Conservation (phyloP, 306 rosid genomes). For the Fragaria nilgerrensis region DNA sequence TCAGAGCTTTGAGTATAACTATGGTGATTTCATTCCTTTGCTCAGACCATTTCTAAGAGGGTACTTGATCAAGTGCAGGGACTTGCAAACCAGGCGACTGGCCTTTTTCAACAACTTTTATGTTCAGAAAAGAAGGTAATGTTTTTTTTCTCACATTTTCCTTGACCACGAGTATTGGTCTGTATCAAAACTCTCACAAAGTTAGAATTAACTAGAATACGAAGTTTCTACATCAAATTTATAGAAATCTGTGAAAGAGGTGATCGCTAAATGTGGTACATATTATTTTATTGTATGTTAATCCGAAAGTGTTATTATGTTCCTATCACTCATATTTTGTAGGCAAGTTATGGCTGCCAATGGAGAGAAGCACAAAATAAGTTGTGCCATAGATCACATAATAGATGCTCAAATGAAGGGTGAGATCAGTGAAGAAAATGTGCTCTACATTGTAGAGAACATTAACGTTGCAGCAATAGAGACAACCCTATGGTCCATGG, state of each 20-base stretch:
- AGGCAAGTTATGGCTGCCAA: constrained; percentile 66
- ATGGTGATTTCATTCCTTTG: constrained; percentile 87
- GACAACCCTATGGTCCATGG: constrained; percentile 88
- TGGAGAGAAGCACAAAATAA: constrained; percentile 62
- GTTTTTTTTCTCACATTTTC: background rate
- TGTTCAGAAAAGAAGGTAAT: constrained; percentile 63
- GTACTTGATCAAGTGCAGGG: constrained; percentile 75
- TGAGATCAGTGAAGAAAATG: constrained; percentile 75
- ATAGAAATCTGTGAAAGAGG: background rate
- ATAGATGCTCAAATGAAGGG: constrained; percentile 77
- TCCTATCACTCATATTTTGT: background rate
- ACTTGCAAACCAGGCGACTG: constrained; percentile 63
- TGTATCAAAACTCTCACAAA: background rate
- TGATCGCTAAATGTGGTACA: background rate
- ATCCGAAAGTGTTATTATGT: background rate
- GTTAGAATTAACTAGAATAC: background rate
- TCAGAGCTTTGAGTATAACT: constrained; percentile 84
- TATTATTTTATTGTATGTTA: background rate
- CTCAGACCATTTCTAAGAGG: constrained; percentile 70
- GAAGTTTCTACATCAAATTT: background rate
- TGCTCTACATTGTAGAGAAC: constrained; percentile 79
- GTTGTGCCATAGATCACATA: constrained; percentile 82
- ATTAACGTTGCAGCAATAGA: constrained; percentile 79
- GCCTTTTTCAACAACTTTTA: constrained; percentile 65
- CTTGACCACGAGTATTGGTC: background rate